Evolutionary conservation across 2,329 filamentous ascomycete species (phyloP).

Genomic region (Colletotrichum sidae): DNA sequence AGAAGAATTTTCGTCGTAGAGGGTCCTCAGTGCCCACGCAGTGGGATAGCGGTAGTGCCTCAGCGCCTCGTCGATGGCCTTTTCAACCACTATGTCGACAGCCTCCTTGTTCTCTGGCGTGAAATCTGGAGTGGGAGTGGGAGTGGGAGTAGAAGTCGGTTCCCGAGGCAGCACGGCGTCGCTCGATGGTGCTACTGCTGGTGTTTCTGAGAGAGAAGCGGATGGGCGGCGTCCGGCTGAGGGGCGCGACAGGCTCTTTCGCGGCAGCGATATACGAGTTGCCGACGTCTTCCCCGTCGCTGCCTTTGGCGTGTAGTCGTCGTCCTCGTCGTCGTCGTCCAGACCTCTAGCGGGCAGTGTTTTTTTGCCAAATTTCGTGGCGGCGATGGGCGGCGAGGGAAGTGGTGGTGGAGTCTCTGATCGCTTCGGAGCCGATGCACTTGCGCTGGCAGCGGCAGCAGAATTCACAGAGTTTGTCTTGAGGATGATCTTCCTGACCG

Average conservation of each 20-base stretch:
- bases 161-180: constrained; percentile 35
- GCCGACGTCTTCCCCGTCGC: constrained; percentile 20
- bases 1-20: constrained; percentile 68
- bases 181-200: constrained; percentile 25
- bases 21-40: constrained; percentile 69
- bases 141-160: constrained; percentile 8
- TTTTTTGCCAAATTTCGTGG: constrained; percentile 23
- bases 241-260: constrained; percentile 36
- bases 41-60: constrained; percentile 69
- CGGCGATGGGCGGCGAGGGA: constrained; percentile 28
- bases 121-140: constrained; percentile 21
- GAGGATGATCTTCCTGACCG: constrained; percentile 58
- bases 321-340: constrained; percentile 35
- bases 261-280: constrained; percentile 30
- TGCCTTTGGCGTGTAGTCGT: constrained; percentile 31
- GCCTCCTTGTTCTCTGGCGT: constrained; percentile 52
- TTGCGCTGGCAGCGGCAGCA: constrained; percentile 29
- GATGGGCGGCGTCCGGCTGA: constrained; percentile 35
- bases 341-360: constrained; percentile 25
- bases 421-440: constrained; percentile 27
- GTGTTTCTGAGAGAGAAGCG: constrained; percentile 20
- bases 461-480: constrained; percentile 47
- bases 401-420: constrained; percentile 33
- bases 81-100: constrained; percentile 65
- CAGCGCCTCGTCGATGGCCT: constrained; percentile 69